Percentiles rank a stretch among this genome's conserved stretches.
phyloP scores from a whole-genome alignment of 306 rosid species.

The Boehmeria nivea region DNA sequence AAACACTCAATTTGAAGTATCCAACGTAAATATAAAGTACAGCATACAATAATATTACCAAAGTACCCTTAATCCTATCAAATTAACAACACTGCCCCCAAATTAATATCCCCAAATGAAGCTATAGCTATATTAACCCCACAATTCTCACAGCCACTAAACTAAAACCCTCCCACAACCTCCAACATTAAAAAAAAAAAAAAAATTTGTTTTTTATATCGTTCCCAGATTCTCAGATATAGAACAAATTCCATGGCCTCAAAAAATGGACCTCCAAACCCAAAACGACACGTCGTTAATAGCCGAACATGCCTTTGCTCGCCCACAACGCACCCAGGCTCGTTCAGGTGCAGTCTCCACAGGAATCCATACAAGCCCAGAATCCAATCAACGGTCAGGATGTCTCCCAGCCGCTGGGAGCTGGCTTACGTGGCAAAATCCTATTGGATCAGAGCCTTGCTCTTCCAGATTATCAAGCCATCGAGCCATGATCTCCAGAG shows the following conservation, averaged over 20 bases:
- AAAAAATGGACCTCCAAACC: constrained; percentile 2
- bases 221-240: not conserved
- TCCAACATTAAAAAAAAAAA: no score
- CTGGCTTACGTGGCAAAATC: constrained; percentile 14
- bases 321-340: constrained; percentile 58
- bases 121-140: no score
- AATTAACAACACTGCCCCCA: no score
- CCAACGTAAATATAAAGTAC: no score
- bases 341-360: constrained; percentile 65
- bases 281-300: constrained; percentile 11
- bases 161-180: no score
- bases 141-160: no score
- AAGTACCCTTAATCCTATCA: no score
- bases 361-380: constrained; percentile 22
- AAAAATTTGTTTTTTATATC: no score
- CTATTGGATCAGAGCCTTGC: constrained; percentile 33
- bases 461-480: constrained; percentile 41
- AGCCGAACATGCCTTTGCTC: constrained; percentile 52
- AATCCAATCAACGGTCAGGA: not conserved
- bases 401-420: constrained; percentile 1
- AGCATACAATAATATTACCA: no score
- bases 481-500: constrained; percentile 39
- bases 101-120: no score
- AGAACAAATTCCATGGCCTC: constrained; percentile 33
- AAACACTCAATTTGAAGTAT: no score